A percentile compares a stretch with the other conserved stretches of the same genome.
Conservation (phyloP, 306 rosid species). For the Cucurbita argyrosperma region DNA sequence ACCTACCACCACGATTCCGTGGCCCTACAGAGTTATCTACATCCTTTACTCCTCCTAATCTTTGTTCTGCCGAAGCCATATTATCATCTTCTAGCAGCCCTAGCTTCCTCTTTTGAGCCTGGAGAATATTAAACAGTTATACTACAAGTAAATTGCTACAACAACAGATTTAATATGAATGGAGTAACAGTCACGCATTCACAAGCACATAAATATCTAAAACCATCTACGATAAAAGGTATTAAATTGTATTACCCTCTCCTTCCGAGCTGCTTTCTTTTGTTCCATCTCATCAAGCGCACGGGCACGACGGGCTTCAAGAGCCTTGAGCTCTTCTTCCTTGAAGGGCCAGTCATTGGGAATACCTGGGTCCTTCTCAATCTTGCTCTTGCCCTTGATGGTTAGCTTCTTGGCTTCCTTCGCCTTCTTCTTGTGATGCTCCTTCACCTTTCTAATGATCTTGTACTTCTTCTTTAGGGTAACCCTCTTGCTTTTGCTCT, state of each 20-base stretch:
- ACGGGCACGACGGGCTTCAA: conserved; percentile 66
- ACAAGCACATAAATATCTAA: neutral
- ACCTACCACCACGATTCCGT: conserved; percentile 48
- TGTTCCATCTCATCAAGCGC: conserved; percentile 60
- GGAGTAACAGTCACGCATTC: neutral
- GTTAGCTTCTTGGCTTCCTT: conserved; percentile 84
- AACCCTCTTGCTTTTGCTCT: conserved; percentile 95
- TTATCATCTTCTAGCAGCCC: conserved; percentile 60
- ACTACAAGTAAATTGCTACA: neutral
- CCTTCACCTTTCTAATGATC: conserved; percentile 69
- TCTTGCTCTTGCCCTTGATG: conserved; percentile 38
- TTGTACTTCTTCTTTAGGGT: conserved; percentile 74
- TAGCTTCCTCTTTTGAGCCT: conserved; percentile 83
- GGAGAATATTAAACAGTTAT: conserved; percentile 1
- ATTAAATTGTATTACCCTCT: conserved; percentile 41
- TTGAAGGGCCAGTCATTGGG: conserved; percentile 98
- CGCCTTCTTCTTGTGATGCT: conserved; percentile 72
- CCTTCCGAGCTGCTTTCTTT: conserved; percentile 84
- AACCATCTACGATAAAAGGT: neutral
- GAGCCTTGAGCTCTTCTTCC: conserved; percentile 89
- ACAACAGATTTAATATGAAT: neutral
- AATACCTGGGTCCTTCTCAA: conserved; percentile 95
- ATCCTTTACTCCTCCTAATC: conserved; percentile 8
- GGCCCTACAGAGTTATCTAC: conserved; percentile 7
- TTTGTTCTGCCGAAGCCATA: conserved; percentile 15